Evolutionary conservation across 805 yeast species (phyloP).

Genomic region (Torulaspora quercuum): DNA sequence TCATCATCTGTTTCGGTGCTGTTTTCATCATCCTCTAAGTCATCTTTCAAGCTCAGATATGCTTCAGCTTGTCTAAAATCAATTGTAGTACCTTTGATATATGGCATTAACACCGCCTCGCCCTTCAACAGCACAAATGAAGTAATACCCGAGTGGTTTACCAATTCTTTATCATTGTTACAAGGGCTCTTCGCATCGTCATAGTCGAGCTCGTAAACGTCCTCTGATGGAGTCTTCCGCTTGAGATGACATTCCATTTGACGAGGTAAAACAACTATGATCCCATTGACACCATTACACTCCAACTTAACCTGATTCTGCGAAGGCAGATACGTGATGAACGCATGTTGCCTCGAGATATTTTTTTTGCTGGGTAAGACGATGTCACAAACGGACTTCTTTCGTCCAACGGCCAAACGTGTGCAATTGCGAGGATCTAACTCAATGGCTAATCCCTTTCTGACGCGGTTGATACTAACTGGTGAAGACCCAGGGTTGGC

Average conservation of each 20-base stretch:
- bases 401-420: constrained; percentile 33
- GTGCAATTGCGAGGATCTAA: constrained; percentile 21
- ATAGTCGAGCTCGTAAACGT: constrained; percentile 32
- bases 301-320: constrained; percentile 48
- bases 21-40: constrained; percentile 45
- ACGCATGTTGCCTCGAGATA: constrained; percentile 36
- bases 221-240: constrained; percentile 17
- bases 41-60: constrained; percentile 45
- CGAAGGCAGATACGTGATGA: constrained; percentile 40
- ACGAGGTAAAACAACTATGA: constrained; percentile 61
- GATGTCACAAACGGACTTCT: constrained; percentile 31
- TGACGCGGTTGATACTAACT: background rate
- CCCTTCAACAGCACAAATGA: constrained; percentile 47
- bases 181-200: too few relatives aligned
- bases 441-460: constrained; percentile 13
- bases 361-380: constrained; percentile 33
- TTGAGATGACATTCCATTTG: constrained; percentile 36
- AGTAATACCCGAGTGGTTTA: constrained; percentile 20
- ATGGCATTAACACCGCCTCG: constrained; percentile 65
- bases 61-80: constrained; percentile 58
- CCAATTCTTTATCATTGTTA: constrained; percentile 19
- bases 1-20: constrained; percentile 41
- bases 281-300: constrained; percentile 83
- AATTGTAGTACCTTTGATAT: constrained; percentile 55
- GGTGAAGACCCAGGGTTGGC: constrained; percentile 3